Conservation (phyloP, 257 asterid genomes). For the Primulina eburnea region DNA sequence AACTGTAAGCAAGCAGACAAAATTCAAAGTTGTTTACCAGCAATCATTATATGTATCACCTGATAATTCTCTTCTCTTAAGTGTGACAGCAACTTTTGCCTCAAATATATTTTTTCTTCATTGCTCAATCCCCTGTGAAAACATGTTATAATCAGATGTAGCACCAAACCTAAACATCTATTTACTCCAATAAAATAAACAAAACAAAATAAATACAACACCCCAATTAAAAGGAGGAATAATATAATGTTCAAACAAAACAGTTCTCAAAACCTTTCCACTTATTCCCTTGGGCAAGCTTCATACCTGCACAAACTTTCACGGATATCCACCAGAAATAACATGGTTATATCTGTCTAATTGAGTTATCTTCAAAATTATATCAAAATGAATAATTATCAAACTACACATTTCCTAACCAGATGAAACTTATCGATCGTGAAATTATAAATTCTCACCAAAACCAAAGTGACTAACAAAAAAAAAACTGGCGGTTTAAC, state of each 20-base stretch:
- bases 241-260: not conserved
- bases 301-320: not conserved
- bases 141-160: constrained; percentile 27
- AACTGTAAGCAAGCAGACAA: constrained; percentile 18
- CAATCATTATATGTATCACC: constrained; percentile 40
- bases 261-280: not conserved
- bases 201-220: not conserved
- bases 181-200: not conserved
- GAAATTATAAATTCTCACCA: not conserved
- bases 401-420: not conserved
- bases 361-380: not conserved
- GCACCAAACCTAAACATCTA: constrained; percentile 15
- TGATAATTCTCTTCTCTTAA: constrained; percentile 86
- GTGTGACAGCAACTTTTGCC: constrained; percentile 79
- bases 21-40: constrained; percentile 12
- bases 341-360: not conserved
- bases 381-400: too few species aligned
- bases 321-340: not conserved
- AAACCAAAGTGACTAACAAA: not conserved
- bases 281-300: not conserved
- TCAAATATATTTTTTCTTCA: constrained; percentile 84
- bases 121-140: constrained; percentile 72
- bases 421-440: not conserved
- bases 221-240: not conserved
- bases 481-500: too few species aligned